Base-by-base conservation (phyloP, 257 asterid species). In the Leonotis leonurus region DNA sequence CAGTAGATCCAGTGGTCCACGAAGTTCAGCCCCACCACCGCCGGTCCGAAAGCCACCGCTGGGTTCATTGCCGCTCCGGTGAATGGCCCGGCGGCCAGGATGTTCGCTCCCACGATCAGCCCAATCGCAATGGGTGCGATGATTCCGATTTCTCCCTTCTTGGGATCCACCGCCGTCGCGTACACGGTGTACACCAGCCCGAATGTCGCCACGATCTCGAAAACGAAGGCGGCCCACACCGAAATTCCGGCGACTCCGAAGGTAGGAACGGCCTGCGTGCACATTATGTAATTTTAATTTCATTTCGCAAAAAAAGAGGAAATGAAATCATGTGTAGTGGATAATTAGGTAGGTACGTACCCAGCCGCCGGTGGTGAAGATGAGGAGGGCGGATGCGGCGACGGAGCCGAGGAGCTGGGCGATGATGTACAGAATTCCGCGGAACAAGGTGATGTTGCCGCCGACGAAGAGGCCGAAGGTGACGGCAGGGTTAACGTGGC, bases 401-500 rank as follows among this genome's bases (percentile, higher is more conserved):
- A 60, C 46, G 46, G 90, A 76, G 13, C 90, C 90, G 49, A 83
- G 80, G 4, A 83, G 45, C 70, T 83, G 90, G 46, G 90, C 90
- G 68, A 83, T 48, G 67, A 73, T 67, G 78, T 80, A 83, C 16
- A 78, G 64, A 51, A 83, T 51, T 2, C 81, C 87, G 13, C 90
- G 85, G 67, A 83, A 39, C 21, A 80, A 75, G 10, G 83, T 73
- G 68, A 80, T 78, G 60, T 78, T 78, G 6, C 90, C 90, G n/a
- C 90, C 87, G 9, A 80, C 59, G 2, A 83, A 76, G 11, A 79
- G 25, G 0, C 87, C 90, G 56, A 83, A 80, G 1, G 89, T 83
- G 64, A 83, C 89, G n/a, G 89, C 86, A 13, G 89, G 89, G 75
- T 83, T 83, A 60, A 83, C 89, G 73, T 83, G 89, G 43, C 89